phyloP scores from a whole-genome alignment of 2,329 filamentous ascomycete genomes.

The Alternaria incomplexa region DNA sequence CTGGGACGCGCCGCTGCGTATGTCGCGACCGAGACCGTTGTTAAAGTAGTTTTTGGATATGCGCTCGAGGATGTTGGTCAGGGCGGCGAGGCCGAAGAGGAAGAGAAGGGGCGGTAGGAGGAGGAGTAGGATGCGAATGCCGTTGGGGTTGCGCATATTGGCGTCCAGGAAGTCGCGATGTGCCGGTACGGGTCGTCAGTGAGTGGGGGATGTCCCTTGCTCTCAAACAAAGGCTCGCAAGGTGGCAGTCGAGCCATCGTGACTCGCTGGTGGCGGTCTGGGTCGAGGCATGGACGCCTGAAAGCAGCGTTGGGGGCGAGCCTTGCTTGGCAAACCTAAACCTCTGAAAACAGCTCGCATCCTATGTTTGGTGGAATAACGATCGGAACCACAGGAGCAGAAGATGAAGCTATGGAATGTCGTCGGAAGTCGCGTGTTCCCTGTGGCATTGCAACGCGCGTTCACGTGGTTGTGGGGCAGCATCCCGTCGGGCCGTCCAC shows the following conservation, averaged over 20 bases:
- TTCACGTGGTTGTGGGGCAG: background rate
- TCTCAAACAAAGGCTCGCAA: background rate
- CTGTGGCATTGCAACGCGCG: background rate
- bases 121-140: slow-evolving; percentile 29
- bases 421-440: background rate
- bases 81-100: slow-evolving; percentile 27
- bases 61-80: slow-evolving; percentile 36
- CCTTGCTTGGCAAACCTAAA: background rate
- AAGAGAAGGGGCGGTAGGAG: slow-evolving; percentile 29
- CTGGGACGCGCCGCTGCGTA: slow-evolving; percentile 13
- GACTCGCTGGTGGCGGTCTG: background rate
- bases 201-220: background rate
- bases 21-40: slow-evolving; percentile 16
- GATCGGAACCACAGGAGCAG: no score
- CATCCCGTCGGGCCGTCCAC: background rate
- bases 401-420: no score
- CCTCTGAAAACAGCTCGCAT: background rate
- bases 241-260: background rate
- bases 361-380: no score
- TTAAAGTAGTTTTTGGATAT: slow-evolving; percentile 25
- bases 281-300: background rate
- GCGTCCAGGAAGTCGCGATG: background rate
- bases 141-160: slow-evolving; percentile 29
- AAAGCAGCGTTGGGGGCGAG: background rate
- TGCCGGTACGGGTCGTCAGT: no score